Percentiles rank a stretch among this genome's conserved stretches.
Conservation (phyloP, 2,329 filamentous ascomycete genomes). For the Ceratocystis variospora region DNA sequence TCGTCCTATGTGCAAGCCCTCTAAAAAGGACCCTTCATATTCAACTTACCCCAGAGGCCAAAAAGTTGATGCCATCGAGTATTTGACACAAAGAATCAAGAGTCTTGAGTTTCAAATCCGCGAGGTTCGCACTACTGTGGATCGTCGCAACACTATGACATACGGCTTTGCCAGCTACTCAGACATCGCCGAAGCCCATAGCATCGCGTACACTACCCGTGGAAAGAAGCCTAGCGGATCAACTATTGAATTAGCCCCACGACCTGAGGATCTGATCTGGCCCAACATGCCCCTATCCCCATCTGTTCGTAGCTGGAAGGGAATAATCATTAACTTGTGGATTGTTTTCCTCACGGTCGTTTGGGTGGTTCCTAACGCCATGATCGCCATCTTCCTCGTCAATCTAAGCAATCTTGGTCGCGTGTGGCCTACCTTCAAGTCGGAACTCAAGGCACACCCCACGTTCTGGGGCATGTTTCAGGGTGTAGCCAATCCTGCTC, state of each 20-base stretch:
- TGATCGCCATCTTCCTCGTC: constrained; percentile 87
- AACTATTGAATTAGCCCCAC: constrained; percentile 64
- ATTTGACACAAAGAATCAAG: constrained; percentile 72
- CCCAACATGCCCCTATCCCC: constrained; percentile 69
- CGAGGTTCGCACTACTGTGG: constrained; percentile 65
- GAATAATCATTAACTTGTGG: constrained; percentile 73
- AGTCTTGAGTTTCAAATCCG: constrained; percentile 73
- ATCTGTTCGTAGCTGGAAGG: constrained; percentile 53
- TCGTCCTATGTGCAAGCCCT: constrained; percentile 65
- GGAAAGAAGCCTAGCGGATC: constrained; percentile 70
- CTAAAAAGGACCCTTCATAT: constrained; percentile 62
- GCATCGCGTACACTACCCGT: constrained; percentile 67
- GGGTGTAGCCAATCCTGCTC: constrained; percentile 75
- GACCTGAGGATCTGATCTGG: constrained; percentile 90
- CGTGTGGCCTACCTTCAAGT: constrained; percentile 65
- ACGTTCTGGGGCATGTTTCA: constrained; percentile 75
- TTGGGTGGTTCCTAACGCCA: constrained; percentile 83
- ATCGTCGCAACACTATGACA: constrained; percentile 74
- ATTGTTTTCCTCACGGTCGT: constrained; percentile 64
- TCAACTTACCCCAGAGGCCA: constrained; percentile 49
- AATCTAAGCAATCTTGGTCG: constrained; percentile 67
- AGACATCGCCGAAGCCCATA: constrained; percentile 74
- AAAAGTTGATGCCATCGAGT: constrained; percentile 89
- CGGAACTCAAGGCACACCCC: constrained; percentile 46
- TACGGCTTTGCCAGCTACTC: constrained; percentile 94